Evolutionary conservation across 1,284 basidiomycete species (phyloP), one percentile per base, ranked within the genome.

Genomic region (Wallemia mellicola): DNA sequence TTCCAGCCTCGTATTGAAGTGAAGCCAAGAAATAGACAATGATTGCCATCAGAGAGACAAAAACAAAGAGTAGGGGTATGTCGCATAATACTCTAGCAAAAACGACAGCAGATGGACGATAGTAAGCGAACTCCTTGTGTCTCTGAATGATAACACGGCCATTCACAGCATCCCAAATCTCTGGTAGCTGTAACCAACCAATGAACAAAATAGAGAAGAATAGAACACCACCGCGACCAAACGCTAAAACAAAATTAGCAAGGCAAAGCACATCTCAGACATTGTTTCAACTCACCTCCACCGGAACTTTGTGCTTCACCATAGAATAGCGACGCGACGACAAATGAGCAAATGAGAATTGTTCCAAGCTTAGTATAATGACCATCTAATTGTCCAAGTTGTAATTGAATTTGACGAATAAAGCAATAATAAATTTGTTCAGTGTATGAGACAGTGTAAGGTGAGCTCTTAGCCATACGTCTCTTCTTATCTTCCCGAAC

Each of bases 161-260:
- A 57, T 63, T 38, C 57, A 66, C 58, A 57, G 65, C 65, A 30
- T 64, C 63, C 7, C 62, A 65, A 25, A 62, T 61, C 54, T 67
- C 67, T n/a, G 62, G 60, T 60, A 67, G 63, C 60, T 64, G 65
- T 1, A 65, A 63, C 59, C 48, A 59, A 24, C 32, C 33, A 26
- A 28, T 68, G 60, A 68, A 66, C 26, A 68, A 60, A 9, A 65
- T 60, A 2, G 65, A 61, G 59, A 67, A 66, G 60, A 67, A 63
- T 2, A 67, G 60, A 27, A 66, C 63, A 3, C 27, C 27, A 24
- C 59, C 59, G 14, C 59, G 59, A 11, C 22, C 24, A 38, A 59
- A 59, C 7, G 33, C 59, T 2, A 24, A 24, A n/a, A n/a, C n/a
- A 7, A 14, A 5, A 9, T 27, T 38, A 14, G 28, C 19, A 32